Evolutionary conservation across 2,329 filamentous ascomycete genomes (phyloP), one percentile per base, ranked within the genome.

Genomic region (Alternaria atra): DNA sequence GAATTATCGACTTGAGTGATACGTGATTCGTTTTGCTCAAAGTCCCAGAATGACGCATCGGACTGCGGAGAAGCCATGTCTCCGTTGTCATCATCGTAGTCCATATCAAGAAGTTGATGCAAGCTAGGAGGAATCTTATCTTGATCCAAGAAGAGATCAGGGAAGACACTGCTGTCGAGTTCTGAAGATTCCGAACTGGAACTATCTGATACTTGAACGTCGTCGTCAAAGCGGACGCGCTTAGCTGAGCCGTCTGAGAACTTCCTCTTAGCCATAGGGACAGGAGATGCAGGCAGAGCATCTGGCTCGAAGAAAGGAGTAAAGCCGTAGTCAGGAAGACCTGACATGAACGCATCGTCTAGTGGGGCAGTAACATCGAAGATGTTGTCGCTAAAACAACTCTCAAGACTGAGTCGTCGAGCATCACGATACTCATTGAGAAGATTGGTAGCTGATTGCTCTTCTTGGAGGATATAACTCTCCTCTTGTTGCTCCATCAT

Each of bases 401-500:
- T 78, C 52, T 74, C 74, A 25, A 77, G 71, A 57, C 77, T 77
- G 47, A 73, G 66, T 48, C 75, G 72, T 35, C 76, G 73, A 63
- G 73, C 73, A 65, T 75, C 72, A 70, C 72, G 69, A 60, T 73
- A 73, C 52, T 74, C 67, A 59, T 69, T 69, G 55, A 74, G 71
- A 20, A 77, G 63, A 39, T 69, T 64, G 44, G 71, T 73, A 27
- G 70, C 67, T 52, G 71, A 69, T 44, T 75, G 70, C 63, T 72
- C 66, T 55, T 78, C 74, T 54, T 74, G 71, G 9, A 91, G 83
- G 64, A 94, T 92, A 69, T 90, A 87, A 77, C 89, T 85, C 82
- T 93, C 91, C 85, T 95, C 92, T 82, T 88, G 85, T 84, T 89
- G 87, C 73, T 91, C 86, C 57, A 94, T 87, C 84, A 91, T 87